Evolutionary conservation across 441 rosid species (phyloP).

Genomic region (Croton setiger): DNA sequence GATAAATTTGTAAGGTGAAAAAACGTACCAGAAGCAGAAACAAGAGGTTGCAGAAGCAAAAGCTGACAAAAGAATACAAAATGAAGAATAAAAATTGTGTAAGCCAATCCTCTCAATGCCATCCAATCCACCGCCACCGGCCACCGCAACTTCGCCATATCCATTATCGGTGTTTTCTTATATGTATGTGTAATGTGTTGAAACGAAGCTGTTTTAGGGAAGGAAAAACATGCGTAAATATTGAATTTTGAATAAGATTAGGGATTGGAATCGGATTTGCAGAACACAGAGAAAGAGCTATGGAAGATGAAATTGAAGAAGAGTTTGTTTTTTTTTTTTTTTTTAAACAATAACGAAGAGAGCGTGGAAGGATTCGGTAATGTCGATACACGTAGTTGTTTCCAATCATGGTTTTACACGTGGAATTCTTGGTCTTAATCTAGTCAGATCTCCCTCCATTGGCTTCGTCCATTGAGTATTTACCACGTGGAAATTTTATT

Average conservation of each 20-base stretch:
- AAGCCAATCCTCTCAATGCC: slow-evolving; percentile 67
- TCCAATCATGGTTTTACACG: slow-evolving; percentile 19
- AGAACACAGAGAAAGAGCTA: not conserved
- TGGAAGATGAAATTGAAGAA: too few relatives aligned
- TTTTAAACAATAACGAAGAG: not conserved
- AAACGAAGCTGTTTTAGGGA: not conserved
- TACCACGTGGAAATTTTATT: not conserved
- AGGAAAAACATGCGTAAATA: not conserved
- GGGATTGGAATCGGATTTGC: not conserved
- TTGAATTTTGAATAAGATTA: not conserved
- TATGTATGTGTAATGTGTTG: not conserved
- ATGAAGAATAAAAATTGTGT: slow-evolving; percentile 58
- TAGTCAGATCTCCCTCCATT: not conserved
- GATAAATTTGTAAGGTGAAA: not conserved
- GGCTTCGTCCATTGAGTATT: not conserved
- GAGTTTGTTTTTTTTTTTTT: too few relatives aligned
- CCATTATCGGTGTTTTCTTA: slow-evolving; percentile 31
- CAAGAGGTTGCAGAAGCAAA: slow-evolving; percentile 89
- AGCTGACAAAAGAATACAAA: slow-evolving; percentile 78
- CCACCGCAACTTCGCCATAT: slow-evolving; percentile 29
- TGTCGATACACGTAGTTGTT: slow-evolving; percentile 15
- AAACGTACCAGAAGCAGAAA: slow-evolving; percentile 64
- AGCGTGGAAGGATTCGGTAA: slow-evolving; percentile 2
- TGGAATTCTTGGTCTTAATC: not conserved
- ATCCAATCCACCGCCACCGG: slow-evolving; percentile 54